A percentile compares a stretch with the other conserved stretches of the same genome.
These are phyloP conservation scores for Coemansia pectinata DNA, from an alignment of 192 early-diverging fungal genomes.

Conservation along the genomic window DNA sequence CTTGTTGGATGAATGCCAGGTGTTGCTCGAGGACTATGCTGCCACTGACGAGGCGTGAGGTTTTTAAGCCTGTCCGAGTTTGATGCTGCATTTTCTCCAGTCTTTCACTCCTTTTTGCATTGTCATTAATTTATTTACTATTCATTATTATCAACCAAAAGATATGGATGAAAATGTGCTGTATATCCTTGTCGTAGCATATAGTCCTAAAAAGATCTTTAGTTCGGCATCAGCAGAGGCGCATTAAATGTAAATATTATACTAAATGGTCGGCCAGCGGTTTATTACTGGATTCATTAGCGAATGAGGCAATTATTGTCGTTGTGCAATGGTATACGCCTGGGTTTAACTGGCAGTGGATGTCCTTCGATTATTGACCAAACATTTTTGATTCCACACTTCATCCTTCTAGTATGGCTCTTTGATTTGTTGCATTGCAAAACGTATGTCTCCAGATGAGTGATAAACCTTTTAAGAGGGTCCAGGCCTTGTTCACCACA, in stretches of 20 bases:
- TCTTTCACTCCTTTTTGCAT: background rate
- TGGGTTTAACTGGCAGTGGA: background rate
- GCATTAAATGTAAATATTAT: background rate
- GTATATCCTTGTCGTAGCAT: background rate
- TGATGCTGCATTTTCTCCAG: background rate
- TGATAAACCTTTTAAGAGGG: background rate
- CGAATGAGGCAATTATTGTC: background rate
- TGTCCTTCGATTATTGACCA: background rate
- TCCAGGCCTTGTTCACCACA: background rate
- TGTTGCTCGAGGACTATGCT: conserved; percentile 48
- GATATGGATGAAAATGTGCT: too few relatives aligned
- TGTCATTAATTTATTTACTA: background rate
- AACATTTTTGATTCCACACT: background rate
- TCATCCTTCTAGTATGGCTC: background rate
- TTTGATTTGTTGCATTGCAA: background rate
- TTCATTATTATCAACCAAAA: background rate
- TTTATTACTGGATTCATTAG: background rate
- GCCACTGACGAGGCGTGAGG: conserved; percentile 11
- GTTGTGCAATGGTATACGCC: background rate
- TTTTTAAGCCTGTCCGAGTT: background rate
- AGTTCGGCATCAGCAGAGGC: background rate
- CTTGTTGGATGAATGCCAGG: conserved; percentile 46
- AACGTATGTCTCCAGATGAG: background rate
- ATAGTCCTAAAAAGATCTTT: background rate
- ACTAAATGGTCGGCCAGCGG: background rate